Evolutionary conservation across 805 yeast genomes (phyloP), one percentile per base, ranked within the genome.

Genomic region (Saccharomycopsis sp.): DNA sequence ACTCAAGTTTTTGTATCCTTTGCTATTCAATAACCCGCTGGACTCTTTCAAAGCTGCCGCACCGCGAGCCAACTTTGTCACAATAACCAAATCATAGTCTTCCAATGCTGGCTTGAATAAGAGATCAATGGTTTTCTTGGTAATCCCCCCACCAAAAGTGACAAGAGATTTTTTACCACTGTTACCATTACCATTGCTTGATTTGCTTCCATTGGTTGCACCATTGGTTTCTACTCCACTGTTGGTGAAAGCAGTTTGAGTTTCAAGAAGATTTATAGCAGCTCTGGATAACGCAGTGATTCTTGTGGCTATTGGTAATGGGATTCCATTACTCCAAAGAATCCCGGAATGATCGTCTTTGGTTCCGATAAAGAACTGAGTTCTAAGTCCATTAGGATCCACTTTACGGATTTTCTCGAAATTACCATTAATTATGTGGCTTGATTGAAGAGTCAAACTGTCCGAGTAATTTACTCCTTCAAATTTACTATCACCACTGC

Each of bases 341-440:
- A 83, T 83, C 52, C 98, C 98, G 12, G 93, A 82, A n/a, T 85
- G 82, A 67, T 94, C 98, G 61, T 83, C 86, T 67, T 84, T 86
- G 1, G 96, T 81, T 1, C 87, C 96, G 62, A 93, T 83, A 65
- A 90, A 90, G 68, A 86, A 82, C 64, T 94, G 97, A 3, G 87
- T 78, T 63, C 82, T 85, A 57, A 87, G 70, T 22, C 94, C 89
- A 44, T 85, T 81, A 29, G 98, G 97, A 73, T 93, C 98, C 55
- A 76, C 78, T 59, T 82, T 80, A 60, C 97, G 80, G 56, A 88
- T 75, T 60, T 78, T 78, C n/a, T 75, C 79, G 68, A 90, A 92
- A 59, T 85, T 82, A 14, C 79, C 73, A 62, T 80, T 82, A 63
- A 89, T 81, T 3, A 76, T 69, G 64, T 87, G 88, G 67, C 82